Conservation (phyloP, 495 filamentous ascomycete genomes). For the Hypoxylon cercidicola region DNA sequence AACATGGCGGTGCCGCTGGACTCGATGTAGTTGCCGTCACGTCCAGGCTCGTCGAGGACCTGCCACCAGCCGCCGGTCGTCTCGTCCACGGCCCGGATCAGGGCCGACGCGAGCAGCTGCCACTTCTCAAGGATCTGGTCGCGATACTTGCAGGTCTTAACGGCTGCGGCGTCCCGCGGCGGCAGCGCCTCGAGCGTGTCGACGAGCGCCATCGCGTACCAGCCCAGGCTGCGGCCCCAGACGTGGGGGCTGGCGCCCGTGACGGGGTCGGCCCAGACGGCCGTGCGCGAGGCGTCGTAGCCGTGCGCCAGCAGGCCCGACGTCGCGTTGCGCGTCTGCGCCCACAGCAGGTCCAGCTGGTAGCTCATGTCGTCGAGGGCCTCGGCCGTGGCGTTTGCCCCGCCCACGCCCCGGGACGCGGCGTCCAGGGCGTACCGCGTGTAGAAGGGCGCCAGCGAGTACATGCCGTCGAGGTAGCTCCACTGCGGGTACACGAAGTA, state of each 20-base stretch:
- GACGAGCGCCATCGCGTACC: conserved; percentile 68
- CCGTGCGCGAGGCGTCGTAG: conserved; percentile 63
- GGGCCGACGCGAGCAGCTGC: conserved; percentile 40
- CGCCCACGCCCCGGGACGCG: conserved; percentile 14
- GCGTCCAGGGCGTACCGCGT: conserved; percentile 38
- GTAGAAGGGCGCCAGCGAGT: conserved; percentile 54
- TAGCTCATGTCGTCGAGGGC: conserved; percentile 55
- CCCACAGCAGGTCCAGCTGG: conserved; percentile 64
- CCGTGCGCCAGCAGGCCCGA: conserved; percentile 65
- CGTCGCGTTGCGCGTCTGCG: conserved; percentile 55
- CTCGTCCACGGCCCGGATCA: conserved; percentile 51
- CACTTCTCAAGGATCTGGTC: conserved; percentile 38
- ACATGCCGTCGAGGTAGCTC: conserved; percentile 62
- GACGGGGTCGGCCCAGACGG: conserved; percentile 64
- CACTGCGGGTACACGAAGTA: conserved; percentile 58
- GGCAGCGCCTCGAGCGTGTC: conserved; percentile 64
- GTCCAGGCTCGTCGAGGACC: conserved; percentile 58
- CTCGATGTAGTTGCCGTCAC: conserved; percentile 69
- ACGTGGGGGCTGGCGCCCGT: conserved; percentile 67
- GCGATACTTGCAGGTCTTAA: conserved; percentile 28
- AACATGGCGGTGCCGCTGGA: conserved; percentile 69
- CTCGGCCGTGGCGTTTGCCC: conserved; percentile 13
- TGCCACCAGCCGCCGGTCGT: conserved; percentile 68
- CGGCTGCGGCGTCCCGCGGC: conserved; percentile 34
- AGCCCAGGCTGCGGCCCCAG: conserved; percentile 69